Base-by-base conservation (phyloP, 345 rosid genomes). In the Moricandia arvensis region DNA sequence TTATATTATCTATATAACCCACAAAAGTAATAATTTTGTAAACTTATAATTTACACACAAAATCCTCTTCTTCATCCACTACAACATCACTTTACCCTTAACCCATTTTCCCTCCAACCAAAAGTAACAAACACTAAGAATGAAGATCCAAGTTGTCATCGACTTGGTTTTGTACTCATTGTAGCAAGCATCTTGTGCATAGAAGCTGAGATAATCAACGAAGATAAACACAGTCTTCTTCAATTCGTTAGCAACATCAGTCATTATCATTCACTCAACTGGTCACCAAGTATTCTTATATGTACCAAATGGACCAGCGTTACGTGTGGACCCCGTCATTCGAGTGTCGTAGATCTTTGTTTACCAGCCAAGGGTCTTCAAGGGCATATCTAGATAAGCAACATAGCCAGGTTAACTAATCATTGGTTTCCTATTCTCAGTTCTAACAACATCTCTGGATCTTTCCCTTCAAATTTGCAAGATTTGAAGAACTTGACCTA, bases 241-340 rank as follows among this genome's bases (percentile, higher is more conserved):
- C 96, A 91, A 47, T 93, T 93, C 51, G 54, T 86, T 26, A 68
- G 69, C 54, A 80, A 81, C 17, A 74, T 89, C 72, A 82, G 77
- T 68, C 89, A 86, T 76, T 81, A 97, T 10, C 85, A 72, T 33
- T 64, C 80, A 63, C 81, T 96, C 18, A 91, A 93, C n/a, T 96
- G 97, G 98, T 83, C 81, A n/a, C 79, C 81, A 68, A 67, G 59
- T 78, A 81, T 77, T 51, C 67, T 88, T 6, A 75, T 93, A 2
- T 96, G 99, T 79, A 74, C 64, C n/a, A 65, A 77, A 31, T 96
- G 98, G 98, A 82, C 83, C 7, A 97, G 99, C 47, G 89, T 96
- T 51, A 80, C 81, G 10, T 93, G 99, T 78, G 86, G 80, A 68
- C 21, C 60, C 8, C 83, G 87, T 43, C 80, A 77, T 16, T 84